Base-by-base conservation (phyloP, 1,284 basidiomycete genomes). In the Anthracocystis walkeri region DNA sequence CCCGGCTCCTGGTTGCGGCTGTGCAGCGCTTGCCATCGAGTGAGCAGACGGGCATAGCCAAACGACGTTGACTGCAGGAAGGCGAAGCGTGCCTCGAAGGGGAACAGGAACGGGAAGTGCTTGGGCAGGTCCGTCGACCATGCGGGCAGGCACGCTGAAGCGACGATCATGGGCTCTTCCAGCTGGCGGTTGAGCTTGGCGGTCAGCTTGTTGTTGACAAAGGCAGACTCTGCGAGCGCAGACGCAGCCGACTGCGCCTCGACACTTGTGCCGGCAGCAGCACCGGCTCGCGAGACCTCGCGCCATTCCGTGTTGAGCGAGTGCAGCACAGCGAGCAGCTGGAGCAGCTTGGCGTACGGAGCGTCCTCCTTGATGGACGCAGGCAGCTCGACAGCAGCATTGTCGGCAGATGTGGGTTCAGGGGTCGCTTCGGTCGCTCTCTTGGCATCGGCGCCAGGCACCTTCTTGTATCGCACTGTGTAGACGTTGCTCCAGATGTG, bases 111-210 rank as follows among this genome's bases (percentile, higher is more conserved):
- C 0, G 96, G 92, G 89, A 97, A 97, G 79, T 93, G 91, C 78
- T 93, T 92, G 1, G 96, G 95, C 10, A 99, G 89, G 84, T 97
- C 95, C 42, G 93, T 87, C 1, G 95, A 93, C 97, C 97, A 99
- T 75, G 94, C 94, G 1, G 97, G 97, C 12, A 99, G 87, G 86
- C 95, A 98, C 44, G 93, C 93, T 78, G 95, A 96, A 0, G 96
- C 97, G 42, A 99, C 93, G 74, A 99, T 96, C 93, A 99, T 97
- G 0, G 94, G 94, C 85, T 99, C 97, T 80, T 99, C 96, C 40
- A 99, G 86, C 85, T 99, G 97, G 42, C 97, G 90, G n/a, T 94
- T 95, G 40, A 99, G 89, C 86, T 99, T 99, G 23, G 97, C 97
- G 0, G 95, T 95, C 49, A 99, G 88, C 87, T 99, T 98, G 87